Percentiles rank a stretch among this genome's conserved stretches.
Evolutionary conservation across 164 flowering plant genomes (phyloP).

Genomic region (Warburgia ugandensis): DNA sequence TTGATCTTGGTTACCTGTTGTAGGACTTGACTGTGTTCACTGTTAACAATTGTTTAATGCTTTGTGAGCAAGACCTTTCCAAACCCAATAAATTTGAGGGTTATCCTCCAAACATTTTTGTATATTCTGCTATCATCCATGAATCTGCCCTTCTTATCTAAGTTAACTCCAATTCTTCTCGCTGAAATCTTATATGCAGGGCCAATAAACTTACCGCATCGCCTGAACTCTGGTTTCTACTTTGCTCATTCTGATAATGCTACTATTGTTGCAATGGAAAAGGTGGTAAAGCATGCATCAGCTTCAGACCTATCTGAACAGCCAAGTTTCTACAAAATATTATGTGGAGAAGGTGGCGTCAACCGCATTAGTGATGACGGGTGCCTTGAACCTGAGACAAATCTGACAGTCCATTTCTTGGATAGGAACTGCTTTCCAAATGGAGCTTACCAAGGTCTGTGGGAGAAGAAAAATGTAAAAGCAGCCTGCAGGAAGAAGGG

Average conservation of each 20-base stretch:
- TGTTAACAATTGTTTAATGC: background rate
- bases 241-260: slow-evolving; percentile 62
- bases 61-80: background rate
- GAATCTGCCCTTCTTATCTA: background rate
- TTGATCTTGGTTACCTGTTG: too few relatives aligned
- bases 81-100: background rate
- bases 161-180: background rate
- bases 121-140: background rate
- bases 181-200: slow-evolving; percentile 30
- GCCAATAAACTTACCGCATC: slow-evolving; percentile 77
- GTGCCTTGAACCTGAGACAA: slow-evolving; percentile 79
- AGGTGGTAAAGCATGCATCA: slow-evolving; percentile 86
- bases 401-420: slow-evolving; percentile 67
- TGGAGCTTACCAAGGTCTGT: slow-evolving; percentile 76
- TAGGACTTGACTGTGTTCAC: too few relatives aligned
- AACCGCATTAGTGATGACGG: slow-evolving; percentile 56
- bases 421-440: slow-evolving; percentile 83
- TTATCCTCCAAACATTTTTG: background rate
- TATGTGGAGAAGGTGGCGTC: slow-evolving; percentile 78
- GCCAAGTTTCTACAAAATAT: slow-evolving; percentile 88
- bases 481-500: slow-evolving; percentile 53
- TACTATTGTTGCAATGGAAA: slow-evolving; percentile 77
- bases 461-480: slow-evolving; percentile 53
- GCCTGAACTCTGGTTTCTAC: slow-evolving; percentile 93
- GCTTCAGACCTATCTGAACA: slow-evolving; percentile 79